Percentiles rank a stretch among this genome's conserved stretches.
Evolutionary conservation across 192 early-diverging fungal genomes (phyloP).

Genomic region (Coemansia sp.): DNA sequence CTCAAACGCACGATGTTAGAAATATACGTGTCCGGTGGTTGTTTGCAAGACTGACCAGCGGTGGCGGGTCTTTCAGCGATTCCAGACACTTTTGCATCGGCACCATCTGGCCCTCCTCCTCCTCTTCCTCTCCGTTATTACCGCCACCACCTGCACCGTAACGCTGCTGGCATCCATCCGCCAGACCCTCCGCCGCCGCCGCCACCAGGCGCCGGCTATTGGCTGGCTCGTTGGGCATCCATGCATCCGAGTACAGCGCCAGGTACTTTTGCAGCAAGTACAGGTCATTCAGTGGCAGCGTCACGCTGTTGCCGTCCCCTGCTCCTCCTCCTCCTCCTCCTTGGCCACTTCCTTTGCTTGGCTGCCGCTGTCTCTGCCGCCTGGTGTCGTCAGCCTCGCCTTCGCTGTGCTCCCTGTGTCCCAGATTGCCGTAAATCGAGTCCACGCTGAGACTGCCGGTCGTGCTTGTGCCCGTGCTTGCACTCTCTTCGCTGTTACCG

Average conservation of each 20-base stretch:
- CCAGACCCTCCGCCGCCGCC: not conserved
- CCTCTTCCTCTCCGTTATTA: not conserved
- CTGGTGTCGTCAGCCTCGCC: not conserved
- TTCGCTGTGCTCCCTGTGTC: not conserved
- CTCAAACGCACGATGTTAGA: not conserved
- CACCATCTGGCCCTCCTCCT: not conserved
- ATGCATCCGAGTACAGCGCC: slow-evolving; percentile 36
- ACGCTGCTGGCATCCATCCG: not conserved
- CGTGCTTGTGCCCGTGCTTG: not conserved
- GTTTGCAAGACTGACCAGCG: slow-evolving; percentile 17
- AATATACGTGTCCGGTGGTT: slow-evolving; percentile 42
- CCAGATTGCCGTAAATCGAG: slow-evolving; percentile 31
- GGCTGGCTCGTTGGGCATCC: slow-evolving; percentile 23
- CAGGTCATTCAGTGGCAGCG: slow-evolving; percentile 44
- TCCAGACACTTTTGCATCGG: slow-evolving; percentile 34
- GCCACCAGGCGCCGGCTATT: not conserved
- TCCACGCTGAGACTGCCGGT: slow-evolving; percentile 24
- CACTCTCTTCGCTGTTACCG: not conserved
- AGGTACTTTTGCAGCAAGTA: slow-evolving; percentile 54
- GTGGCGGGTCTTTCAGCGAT: slow-evolving; percentile 25
- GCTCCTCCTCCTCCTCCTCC: not conserved
- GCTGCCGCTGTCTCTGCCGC: too few relatives aligned
- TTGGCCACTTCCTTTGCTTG: slow-evolving; percentile 2
- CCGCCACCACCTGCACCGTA: too few relatives aligned
- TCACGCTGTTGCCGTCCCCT: slow-evolving; percentile 13